A percentile compares a stretch with the other conserved stretches of the same genome.
These are phyloP conservation scores for Xylaria cubensis DNA, from an alignment of 495 filamentous ascomycete genomes.

Conservation along the genomic window DNA sequence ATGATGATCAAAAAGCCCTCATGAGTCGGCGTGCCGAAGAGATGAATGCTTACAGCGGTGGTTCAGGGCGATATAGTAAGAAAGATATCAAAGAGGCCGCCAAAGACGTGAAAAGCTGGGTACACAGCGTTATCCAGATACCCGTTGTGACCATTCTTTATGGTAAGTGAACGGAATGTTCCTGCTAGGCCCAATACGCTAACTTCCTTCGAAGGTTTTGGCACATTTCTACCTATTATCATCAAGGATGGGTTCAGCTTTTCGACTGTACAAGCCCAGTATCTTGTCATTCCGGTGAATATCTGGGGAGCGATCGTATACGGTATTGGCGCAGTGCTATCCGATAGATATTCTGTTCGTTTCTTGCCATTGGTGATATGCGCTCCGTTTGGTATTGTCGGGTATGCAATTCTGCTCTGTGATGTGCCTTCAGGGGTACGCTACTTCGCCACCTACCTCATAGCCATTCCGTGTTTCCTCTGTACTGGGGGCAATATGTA, in stretches of 20 bases:
- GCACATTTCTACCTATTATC: constrained; percentile 76
- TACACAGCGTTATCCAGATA: constrained; percentile 69
- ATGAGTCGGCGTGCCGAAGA: constrained; percentile 53
- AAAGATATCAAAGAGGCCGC: constrained; percentile 51
- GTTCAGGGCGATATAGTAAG: constrained; percentile 63
- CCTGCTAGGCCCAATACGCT: not conserved
- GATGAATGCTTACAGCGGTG: constrained; percentile 62
- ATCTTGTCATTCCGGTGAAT: constrained; percentile 75
- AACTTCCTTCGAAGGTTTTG: constrained; percentile 52
- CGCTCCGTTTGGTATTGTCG: constrained; percentile 62
- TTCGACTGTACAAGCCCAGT: constrained; percentile 65
- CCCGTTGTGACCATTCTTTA: constrained; percentile 73
- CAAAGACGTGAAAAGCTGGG: constrained; percentile 63
- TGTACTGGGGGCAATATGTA: constrained; percentile 33
- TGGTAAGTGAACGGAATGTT: constrained; percentile 34
- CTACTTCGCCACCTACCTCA: constrained; percentile 69
- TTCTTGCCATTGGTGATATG: constrained; percentile 63
- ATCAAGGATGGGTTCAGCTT: constrained; percentile 72
- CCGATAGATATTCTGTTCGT: constrained; percentile 63
- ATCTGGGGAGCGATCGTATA: constrained; percentile 68
- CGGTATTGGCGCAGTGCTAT: constrained; percentile 61
- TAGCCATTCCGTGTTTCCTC: constrained; percentile 55
- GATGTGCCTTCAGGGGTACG: constrained; percentile 60
- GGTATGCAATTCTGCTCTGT: constrained; percentile 67
- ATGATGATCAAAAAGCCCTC: constrained; percentile 59